Evolutionary conservation across 345 rosid species (phyloP), one percentile per base, ranked within the genome.

Genomic region (Bretschneidera sinensis): DNA sequence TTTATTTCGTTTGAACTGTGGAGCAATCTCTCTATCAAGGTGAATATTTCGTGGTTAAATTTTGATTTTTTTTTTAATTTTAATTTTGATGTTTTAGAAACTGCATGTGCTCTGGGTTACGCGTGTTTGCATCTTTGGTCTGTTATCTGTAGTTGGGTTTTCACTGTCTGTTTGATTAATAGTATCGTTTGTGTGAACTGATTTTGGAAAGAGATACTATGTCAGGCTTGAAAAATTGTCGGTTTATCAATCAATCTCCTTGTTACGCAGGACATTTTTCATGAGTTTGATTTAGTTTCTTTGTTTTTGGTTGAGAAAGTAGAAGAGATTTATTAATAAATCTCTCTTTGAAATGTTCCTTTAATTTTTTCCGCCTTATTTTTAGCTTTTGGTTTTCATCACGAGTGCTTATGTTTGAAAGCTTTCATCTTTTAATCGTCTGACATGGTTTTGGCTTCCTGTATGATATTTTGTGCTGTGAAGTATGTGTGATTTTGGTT

Each of bases 131-230:
- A 15, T 34, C 6, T 50, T 6, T 48, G 24, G 21, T 54, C 21
- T 57, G n/a, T 51, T 51, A 4, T 54, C 14, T 57, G 24, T 57
- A 43, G 49, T 11, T 64, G 10, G 23, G 17, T 61, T 51, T 28
- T 65, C 33, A 45, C 56, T 61, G 22, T 39, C 8, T 48, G 24
- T 65, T 65, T 56, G 35, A 28, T 55, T 50, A 16, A 31, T 16
- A 21, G 15, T 20, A n/a, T 35, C 15, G 17, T 31, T 69, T 20
- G 43, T 8, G 21, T 28, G 14, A 17, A 57, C 48, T 56, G 69
- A 65, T 64, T 28, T 56, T 28, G 31, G 21, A 21, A 4, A 10
- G 39, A 48, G 34, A 56, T 48, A 13, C n/a, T n/a, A n/a, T n/a
- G n/a, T 9, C 15, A 39, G 45, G 45, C 15, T 39, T 39, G 6